phyloP scores from a whole-genome alignment of 768 basidiomycete species.

The Leccinum variicolor region DNA sequence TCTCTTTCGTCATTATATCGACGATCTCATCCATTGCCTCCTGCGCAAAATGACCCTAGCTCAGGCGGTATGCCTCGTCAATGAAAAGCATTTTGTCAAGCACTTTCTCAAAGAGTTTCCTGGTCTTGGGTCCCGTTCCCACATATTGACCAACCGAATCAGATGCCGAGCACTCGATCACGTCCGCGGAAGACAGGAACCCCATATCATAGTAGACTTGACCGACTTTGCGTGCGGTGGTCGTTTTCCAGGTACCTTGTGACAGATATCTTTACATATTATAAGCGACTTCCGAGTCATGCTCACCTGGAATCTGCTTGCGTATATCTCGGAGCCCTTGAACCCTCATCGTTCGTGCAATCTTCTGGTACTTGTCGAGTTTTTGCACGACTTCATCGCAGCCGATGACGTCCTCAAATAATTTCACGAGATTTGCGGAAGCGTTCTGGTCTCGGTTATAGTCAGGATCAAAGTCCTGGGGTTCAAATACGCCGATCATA shows the following conservation, averaged over 20 bases:
- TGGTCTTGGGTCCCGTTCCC: conserved; percentile 68
- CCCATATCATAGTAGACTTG: conserved; percentile 66
- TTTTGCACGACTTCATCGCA: conserved; percentile 50
- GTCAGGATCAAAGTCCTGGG: conserved; percentile 61
- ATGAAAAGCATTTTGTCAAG: conserved; percentile 67
- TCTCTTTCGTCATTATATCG: conserved; percentile 54
- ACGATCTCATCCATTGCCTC: conserved; percentile 75
- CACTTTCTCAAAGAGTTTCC: conserved; percentile 57
- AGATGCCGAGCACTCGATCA: conserved; percentile 65
- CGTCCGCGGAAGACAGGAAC: conserved; percentile 46
- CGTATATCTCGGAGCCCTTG: conserved; percentile 42
- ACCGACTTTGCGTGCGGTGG: conserved; percentile 58
- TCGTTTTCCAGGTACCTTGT: conserved; percentile 63
- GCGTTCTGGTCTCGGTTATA: conserved; percentile 49
- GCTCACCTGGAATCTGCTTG: conserved; percentile 56
- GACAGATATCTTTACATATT: not conserved
- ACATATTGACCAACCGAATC: conserved; percentile 69
- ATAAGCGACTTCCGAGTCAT: not conserved
- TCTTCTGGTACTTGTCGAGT: conserved; percentile 50
- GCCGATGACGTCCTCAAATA: conserved; percentile 65
- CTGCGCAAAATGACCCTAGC: conserved; percentile 59
- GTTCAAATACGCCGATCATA: conserved; percentile 39
- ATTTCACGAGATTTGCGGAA: conserved; percentile 44
- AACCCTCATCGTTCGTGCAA: conserved; percentile 41
- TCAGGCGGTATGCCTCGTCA: conserved; percentile 67